These are phyloP conservation scores for Conticribra guillardii DNA, from an alignment of 108 stramenopile species.

Conservation along the genomic window DNA sequence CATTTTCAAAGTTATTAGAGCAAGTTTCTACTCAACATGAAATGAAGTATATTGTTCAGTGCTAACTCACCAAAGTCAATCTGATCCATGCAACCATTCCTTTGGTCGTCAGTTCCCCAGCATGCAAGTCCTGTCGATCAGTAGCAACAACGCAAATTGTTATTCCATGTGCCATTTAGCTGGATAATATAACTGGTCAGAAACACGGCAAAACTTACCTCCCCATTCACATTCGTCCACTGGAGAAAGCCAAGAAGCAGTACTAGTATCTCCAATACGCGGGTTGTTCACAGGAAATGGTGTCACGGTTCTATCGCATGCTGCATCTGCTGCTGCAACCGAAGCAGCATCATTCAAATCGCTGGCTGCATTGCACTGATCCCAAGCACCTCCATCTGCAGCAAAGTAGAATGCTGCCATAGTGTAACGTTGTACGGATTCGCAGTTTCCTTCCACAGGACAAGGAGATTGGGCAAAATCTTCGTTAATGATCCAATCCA, in stretches of 20 bases:
- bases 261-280: constrained; percentile 23
- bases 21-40: neutral
- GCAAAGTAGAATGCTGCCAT: constrained; percentile 58
- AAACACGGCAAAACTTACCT: constrained; percentile 58
- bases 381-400: constrained; percentile 53
- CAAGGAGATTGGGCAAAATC: constrained; percentile 15
- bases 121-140: constrained; percentile 27
- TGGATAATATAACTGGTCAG: too few species aligned
- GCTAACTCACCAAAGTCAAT: constrained; percentile 13
- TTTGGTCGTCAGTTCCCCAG: constrained; percentile 19
- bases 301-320: constrained; percentile 41
- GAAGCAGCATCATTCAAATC: constrained; percentile 27
- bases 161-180: too few species aligned
- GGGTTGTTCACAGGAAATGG: constrained; percentile 34
- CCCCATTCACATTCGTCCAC: constrained; percentile 68
- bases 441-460: constrained; percentile 15
- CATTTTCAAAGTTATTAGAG: neutral
- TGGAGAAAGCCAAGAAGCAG: constrained; percentile 68
- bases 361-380: constrained; percentile 60
- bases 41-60: neutral
- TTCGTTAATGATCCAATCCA: constrained; percentile 21
- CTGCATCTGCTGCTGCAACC: constrained; percentile 51
- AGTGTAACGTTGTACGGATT: constrained; percentile 42
- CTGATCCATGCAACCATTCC: constrained; percentile 24
- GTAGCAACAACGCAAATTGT: too few species aligned